Conservation (phyloP, 2,329 filamentous ascomycete species). For the Colletotrichum lupini region DNA sequence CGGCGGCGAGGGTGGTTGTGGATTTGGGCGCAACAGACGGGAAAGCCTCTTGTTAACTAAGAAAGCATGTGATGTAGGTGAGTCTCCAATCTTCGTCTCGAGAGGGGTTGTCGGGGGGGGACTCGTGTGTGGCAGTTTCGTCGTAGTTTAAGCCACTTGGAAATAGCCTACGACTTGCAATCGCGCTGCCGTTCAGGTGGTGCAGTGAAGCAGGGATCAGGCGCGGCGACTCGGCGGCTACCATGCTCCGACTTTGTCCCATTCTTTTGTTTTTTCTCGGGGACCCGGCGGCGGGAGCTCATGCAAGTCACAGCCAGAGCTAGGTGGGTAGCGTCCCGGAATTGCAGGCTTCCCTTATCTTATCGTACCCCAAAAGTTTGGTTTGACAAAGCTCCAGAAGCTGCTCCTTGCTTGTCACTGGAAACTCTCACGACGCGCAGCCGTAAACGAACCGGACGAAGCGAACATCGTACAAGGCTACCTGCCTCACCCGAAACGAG, state of each 20-base stretch:
- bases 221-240: constrained; percentile 20
- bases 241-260: constrained; percentile 5
- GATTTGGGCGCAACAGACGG: background rate
- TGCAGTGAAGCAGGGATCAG: constrained; percentile 13
- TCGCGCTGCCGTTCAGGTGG: background rate
- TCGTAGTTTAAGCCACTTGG: background rate
- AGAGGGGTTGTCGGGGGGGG: background rate
- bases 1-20: background rate
- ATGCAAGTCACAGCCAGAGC: background rate
- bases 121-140: background rate
- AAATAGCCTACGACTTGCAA: background rate
- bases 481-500: background rate
- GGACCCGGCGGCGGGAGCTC: background rate
- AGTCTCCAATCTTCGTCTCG: background rate
- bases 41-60: background rate
- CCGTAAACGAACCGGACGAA: background rate
- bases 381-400: constrained; percentile 9
- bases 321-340: background rate
- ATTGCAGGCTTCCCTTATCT: constrained; percentile 10
- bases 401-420: background rate
- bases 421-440: background rate
- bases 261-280: background rate
- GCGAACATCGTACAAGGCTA: background rate
- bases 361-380: constrained; percentile 14
- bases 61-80: background rate